Evolutionary conservation across 2,329 filamentous ascomycete species (phyloP), one percentile per base, ranked within the genome.

Genomic region (Tothia fuscella): DNA sequence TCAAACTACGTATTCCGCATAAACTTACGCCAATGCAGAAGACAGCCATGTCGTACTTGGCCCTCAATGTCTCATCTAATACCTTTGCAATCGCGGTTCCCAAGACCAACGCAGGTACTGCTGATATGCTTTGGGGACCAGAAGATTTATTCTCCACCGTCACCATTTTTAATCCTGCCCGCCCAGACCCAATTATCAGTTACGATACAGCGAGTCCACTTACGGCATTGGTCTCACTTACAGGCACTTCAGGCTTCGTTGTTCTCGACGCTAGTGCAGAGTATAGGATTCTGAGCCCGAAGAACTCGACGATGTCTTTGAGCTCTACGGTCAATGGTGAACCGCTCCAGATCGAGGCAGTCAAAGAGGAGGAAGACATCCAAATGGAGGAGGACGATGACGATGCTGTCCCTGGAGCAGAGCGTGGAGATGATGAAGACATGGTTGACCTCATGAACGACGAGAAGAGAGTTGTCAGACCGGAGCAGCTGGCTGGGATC

Each of bases 201-300:
- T 66, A 63, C 21, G 71, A 74, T 7, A 48, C 66, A 7, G 65
- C 73, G 3, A 67, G 71, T 43, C 63, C 75, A 17, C 73, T 86
- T 9, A 74, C 81, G 17, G 76, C 80, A 10, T 60, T 94, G 2
- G 64, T 85, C 2, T 71, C 83, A 3, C 70, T 75, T 16, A 66
- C 71, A 10, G 70, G 69, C 16, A 74, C 76, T 2, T 77, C 75
- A 34, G 85, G 86, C 4, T 94, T 85, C 56, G 65, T 91, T 29
- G 64, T 80, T 7, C 61, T 94, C 5, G 86, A 93, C 56, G 71
- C 80, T n/a, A 69, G 75, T 0, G 84, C 85, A 12, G 80, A 83
- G 52, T 67, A 93, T 29, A 78, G 76, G 21, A 53, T 59, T 5
- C 51, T 70, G 9, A 56, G 48, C 6, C 57, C 59, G 9, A 56